These are phyloP conservation scores for Phaeomoniella chlamydospora DNA, from an alignment of 2,329 filamentous ascomycete species.

Conservation along the genomic window DNA sequence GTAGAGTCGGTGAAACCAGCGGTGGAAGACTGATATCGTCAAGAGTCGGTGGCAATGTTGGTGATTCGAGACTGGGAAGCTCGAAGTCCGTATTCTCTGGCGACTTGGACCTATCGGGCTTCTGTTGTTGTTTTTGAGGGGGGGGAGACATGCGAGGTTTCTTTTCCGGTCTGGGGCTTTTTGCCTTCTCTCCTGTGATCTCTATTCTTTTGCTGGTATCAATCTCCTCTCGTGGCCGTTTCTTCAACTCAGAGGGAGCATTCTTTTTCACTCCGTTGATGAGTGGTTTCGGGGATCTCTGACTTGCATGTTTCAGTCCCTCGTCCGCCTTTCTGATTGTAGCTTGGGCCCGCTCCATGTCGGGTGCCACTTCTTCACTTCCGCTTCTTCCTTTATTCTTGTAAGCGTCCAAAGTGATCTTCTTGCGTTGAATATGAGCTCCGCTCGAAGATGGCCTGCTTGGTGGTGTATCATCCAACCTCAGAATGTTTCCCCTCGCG, in stretches of 20 bases:
- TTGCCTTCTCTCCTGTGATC: slow-evolving; percentile 1
- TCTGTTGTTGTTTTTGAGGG: slow-evolving; percentile 7
- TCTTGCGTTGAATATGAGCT: slow-evolving; percentile 32
- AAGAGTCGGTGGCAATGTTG: slow-evolving; percentile 14
- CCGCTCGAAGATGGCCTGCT: not conserved
- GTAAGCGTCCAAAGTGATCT: slow-evolving; percentile 47
- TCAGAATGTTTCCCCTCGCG: slow-evolving; percentile 28
- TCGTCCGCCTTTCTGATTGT: not conserved
- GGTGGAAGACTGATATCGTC: slow-evolving; percentile 9
- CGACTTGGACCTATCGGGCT: too few species aligned
- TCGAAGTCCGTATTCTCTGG: not conserved
- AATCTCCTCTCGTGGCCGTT: not conserved
- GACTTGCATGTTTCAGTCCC: not conserved
- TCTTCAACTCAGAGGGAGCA: not conserved
- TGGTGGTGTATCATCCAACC: slow-evolving; percentile 19
- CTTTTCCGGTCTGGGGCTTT: slow-evolving; percentile 1
- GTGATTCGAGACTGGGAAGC: slow-evolving; percentile 22
- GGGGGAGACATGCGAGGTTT: not conserved
- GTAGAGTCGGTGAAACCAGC: slow-evolving; percentile 26
- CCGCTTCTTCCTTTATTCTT: slow-evolving; percentile 36
- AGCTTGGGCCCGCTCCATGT: not conserved
- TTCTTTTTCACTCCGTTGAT: not conserved
- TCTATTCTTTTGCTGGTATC: not conserved
- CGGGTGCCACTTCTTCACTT: slow-evolving; percentile 1
- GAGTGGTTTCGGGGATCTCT: not conserved